Evolutionary conservation across 495 filamentous ascomycete genomes (phyloP), one percentile per base, ranked within the genome.

Genomic region (Rusavskia elegans): DNA sequence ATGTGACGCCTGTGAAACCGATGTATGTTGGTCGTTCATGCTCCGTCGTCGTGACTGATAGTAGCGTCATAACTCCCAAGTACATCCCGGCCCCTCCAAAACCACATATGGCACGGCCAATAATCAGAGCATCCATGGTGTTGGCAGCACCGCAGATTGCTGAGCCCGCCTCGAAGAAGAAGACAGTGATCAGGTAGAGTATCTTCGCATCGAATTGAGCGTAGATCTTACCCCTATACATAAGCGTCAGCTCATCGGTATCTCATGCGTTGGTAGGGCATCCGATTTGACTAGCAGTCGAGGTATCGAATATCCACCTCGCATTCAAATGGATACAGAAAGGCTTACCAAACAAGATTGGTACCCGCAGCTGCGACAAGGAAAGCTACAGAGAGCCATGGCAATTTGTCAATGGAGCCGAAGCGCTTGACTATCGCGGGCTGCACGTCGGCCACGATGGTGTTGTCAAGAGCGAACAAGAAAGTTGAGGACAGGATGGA

Each of bases 141-240:
- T 78, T 79, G 13, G 80, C 79, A 10, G 71, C 74, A 49, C 76
- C 81, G 56, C 81, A 84, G 35, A 84, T 67, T 10, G 71, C 72
- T 9, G 79, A 83, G 0, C 78, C 78, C 36, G 68, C 49, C 51
- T 75, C 68, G 58, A 74, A 77, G 19, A 75, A 44, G 11, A 70
- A 1, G 17, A 74, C 61, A 10, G 65, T 61, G 10, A 50, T 40
- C 7, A 76, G 37, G 48, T 70, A 78, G 6, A 64, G 56, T 51
- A 42, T 53, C 59, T 76, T 74, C 11, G 64, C 64, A 35, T 60
- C 57, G 57, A 68, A 75, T 50, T 68, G 59, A 49, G 62, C 63
- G 58, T 69, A 79, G 45, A 79, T 57, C 37, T 68, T 67, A 42
- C 74, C 74, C 40, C 50, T 52, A 48, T 14, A 37, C 32, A 16